Evolutionary conservation across 805 yeast species (phyloP).

Genomic region (Hanseniaspora occidentalis): DNA sequence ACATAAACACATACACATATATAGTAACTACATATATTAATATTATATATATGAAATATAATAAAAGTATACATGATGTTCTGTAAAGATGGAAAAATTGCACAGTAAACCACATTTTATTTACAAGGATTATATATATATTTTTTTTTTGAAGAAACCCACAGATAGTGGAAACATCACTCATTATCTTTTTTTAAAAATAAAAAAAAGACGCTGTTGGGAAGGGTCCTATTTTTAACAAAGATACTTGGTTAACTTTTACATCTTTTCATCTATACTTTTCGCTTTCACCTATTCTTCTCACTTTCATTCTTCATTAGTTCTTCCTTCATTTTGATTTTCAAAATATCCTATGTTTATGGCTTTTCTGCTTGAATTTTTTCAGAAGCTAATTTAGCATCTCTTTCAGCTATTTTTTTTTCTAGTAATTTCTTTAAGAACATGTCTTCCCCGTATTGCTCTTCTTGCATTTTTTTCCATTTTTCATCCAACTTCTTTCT

Average conservation of each 20-base stretch:
- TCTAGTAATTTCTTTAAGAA: slow-evolving; percentile 55
- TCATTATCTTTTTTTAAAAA: no score
- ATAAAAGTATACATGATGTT: no score
- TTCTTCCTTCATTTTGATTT: neutral
- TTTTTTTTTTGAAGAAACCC: neutral
- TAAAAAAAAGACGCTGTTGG: no score
- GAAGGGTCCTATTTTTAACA: no score
- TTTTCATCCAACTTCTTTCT: slow-evolving; percentile 41
- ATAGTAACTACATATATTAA: no score
- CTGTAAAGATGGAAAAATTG: no score
- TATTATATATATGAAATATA: no score
- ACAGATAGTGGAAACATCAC: no score
- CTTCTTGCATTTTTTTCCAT: slow-evolving; percentile 58
- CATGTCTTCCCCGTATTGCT: slow-evolving; percentile 64
- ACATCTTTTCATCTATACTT: no score
- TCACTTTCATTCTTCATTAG: neutral
- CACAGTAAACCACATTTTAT: no score
- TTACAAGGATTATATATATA: neutral
- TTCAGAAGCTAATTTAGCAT: slow-evolving; percentile 9
- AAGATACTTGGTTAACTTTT: no score
- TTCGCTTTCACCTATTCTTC: neutral
- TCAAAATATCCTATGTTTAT: neutral
- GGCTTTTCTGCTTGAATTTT: slow-evolving; percentile 1
- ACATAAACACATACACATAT: no score
- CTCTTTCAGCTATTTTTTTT: slow-evolving; percentile 32